Evolutionary conservation across 176 grass and related monocot genomes (phyloP).

Genomic region (Rhynchospora tenuis): DNA sequence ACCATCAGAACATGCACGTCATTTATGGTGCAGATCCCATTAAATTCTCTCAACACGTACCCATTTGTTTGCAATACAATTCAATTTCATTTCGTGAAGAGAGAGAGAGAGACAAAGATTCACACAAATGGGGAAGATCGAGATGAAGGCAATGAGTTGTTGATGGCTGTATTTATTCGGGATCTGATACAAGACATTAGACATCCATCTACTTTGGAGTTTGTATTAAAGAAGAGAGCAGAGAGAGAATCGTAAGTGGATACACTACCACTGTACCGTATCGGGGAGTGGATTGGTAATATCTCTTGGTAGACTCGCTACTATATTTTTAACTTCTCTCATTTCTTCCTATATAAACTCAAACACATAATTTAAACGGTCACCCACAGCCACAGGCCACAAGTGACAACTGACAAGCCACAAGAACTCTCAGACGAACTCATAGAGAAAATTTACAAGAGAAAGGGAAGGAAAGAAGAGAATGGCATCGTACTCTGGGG

Average conservation of each 20-base stretch:
- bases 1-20: constrained; percentile 10
- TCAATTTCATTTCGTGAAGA: background rate
- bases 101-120: constrained; percentile 1
- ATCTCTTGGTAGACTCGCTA: constrained; percentile 24
- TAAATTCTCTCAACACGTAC: background rate
- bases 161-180: constrained; percentile 5
- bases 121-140: background rate
- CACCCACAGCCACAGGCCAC: no score
- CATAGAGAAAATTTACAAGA: background rate
- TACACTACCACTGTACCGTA: constrained; percentile 13
- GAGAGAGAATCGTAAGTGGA: constrained; percentile 18
- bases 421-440: background rate
- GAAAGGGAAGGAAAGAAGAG: background rate
- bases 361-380: background rate
- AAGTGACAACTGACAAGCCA: no score
- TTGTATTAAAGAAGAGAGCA: constrained; percentile 16
- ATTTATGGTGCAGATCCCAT: constrained; percentile 15
- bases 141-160: background rate
- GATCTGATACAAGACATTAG: constrained; percentile 5
- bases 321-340: background rate
- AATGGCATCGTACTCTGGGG: background rate
- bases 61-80: background rate
- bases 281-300: background rate
- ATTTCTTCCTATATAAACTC: constrained; percentile 6
- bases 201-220: constrained; percentile 1